Evolutionary conservation across 75 land plant genomes (phyloP).

Genomic region (Pinus albicaulis): DNA sequence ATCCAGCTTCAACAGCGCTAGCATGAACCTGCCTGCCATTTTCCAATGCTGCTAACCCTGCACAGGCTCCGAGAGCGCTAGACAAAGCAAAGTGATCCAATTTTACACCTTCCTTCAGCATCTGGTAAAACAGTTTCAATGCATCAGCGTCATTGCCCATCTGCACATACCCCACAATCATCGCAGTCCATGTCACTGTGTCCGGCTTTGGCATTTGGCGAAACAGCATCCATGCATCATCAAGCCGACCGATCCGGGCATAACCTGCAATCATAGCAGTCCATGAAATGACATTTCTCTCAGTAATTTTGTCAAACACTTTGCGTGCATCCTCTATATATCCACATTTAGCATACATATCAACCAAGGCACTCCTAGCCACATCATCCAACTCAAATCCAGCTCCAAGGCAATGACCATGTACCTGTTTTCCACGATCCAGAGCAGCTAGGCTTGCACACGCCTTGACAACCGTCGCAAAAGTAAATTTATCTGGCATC

Average conservation of each 20-base stretch:
- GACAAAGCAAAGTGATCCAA: conserved; percentile 34
- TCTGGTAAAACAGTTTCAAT: conserved; percentile 19
- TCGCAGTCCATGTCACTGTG: conserved; percentile 45
- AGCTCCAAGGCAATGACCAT: too few species aligned
- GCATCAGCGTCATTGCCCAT: conserved; percentile 31
- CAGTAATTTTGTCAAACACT: too few species aligned
- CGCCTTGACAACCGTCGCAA: too few species aligned
- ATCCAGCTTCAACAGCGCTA: conserved; percentile 7
- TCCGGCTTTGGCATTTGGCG: conserved; percentile 24
- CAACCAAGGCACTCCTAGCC: conserved; percentile 20
- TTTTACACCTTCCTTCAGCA: conserved; percentile 24
- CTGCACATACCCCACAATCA: conserved; percentile 35
- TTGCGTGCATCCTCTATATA: too few species aligned
- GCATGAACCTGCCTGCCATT: conserved; percentile 42
- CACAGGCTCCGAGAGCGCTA: conserved; percentile 30
- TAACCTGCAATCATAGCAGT: conserved; percentile 50
- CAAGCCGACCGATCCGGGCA: conserved; percentile 29
- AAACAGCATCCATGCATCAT: conserved; percentile 30
- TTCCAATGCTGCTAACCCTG: conserved; percentile 30
- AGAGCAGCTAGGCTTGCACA: too few species aligned
- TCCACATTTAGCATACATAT: too few species aligned
- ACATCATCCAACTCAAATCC: too few species aligned
- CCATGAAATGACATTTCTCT: conserved; percentile 30
- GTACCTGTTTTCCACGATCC: too few species aligned
- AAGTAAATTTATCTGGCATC: too few species aligned